These are phyloP conservation scores for Tuber borchii DNA, from an alignment of 495 filamentous ascomycete species.

Conservation along the genomic window DNA sequence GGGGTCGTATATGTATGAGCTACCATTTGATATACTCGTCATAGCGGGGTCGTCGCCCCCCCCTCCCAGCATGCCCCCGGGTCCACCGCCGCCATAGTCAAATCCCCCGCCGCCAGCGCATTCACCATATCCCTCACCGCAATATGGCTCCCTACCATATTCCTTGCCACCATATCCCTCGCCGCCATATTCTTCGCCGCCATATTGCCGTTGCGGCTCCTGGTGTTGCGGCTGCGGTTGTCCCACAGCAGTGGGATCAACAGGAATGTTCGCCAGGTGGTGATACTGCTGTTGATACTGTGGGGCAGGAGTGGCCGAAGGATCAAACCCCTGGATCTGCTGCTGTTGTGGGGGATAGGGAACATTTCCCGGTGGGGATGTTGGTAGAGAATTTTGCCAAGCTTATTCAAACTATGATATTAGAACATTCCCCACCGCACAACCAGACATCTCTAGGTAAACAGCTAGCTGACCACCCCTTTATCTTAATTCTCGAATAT, in stretches of 20 bases:
- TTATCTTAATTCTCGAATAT: background rate
- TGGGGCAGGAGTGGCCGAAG: background rate
- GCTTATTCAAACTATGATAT: conserved; percentile 17
- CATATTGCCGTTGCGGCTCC: conserved; percentile 17
- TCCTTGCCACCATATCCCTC: background rate
- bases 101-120: conserved; percentile 1
- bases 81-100: conserved; percentile 3
- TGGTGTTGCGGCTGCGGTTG: background rate
- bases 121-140: conserved; percentile 10
- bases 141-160: conserved; percentile 14
- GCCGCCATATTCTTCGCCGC: conserved; percentile 13
- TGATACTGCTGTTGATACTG: conserved; percentile 17
- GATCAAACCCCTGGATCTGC: conserved; percentile 9
- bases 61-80: background rate
- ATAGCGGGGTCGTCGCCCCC: background rate
- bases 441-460: background rate
- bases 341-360: conserved; percentile 20
- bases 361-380: conserved; percentile 20
- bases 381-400: conserved; percentile 17
- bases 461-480: background rate
- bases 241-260: background rate
- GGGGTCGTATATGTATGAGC: too few relatives aligned
- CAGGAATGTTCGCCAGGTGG: conserved; percentile 5
- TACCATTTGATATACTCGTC: background rate
- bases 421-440: conserved; percentile 4